Base-by-base conservation (phyloP, 2,329 filamentous ascomycete species). In the Cercospora citrullina region DNA sequence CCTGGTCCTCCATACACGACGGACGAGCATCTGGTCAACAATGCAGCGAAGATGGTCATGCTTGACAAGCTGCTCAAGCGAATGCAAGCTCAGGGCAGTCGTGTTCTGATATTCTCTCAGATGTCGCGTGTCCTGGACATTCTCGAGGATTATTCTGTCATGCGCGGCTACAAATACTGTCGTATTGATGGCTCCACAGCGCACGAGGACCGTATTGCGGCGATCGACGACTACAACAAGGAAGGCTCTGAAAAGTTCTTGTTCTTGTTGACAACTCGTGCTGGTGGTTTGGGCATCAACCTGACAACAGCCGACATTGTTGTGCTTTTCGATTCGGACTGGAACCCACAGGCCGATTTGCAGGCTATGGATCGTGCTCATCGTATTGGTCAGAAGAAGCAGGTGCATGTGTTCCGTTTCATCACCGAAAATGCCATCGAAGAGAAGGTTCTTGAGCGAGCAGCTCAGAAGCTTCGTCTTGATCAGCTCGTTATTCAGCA, bases 291-390 rank as follows among this genome's bases (percentile, higher is more conserved):
- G 64, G 95, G 95, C 76, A 99, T 99, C 84, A 99, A 99, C 78
- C 83, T 99, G 77, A 99, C 95, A 0, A 90, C 87, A 69, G 95
- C 95, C 65, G 95, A 99, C 75, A 97, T 98, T 76, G 95, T 99
- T 67, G 88, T 99, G 31, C 87, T 99, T 6, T 99, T 95, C 77
- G 95, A 99, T 79, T 97, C 94, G 75, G 95, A 99, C 78, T 99
- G 95, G 95, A 98, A 97, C 76, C 95, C 95, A 9, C 95, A 99
- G 80, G 95, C 95, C 18, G 95, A 99, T 88, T 82, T 99, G 68
- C 95, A 99, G 80, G 95, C 95, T 66, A 99, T 99, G 95, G 95
- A 99, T 77, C 92, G 95, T 78, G 95, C 95, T 62, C 95, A 99
- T 82, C 93, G 95, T 82, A 99, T 99, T 74, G 95, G 95, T 45